Conservation (phyloP, 495 filamentous ascomycete species). For the Podospora australis region DNA sequence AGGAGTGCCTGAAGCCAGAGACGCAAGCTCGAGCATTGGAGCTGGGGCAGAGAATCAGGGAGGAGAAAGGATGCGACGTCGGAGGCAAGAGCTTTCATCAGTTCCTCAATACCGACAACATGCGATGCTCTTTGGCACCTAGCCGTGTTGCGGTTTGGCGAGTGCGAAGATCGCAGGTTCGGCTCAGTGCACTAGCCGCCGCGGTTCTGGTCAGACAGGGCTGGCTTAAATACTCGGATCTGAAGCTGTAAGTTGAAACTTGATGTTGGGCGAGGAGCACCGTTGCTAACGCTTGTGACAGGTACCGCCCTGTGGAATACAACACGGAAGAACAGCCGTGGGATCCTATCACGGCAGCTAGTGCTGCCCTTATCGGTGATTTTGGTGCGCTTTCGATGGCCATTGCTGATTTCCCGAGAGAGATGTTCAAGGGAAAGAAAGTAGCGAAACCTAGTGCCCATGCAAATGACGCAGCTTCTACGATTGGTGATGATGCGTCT, state of each 20-base stretch:
- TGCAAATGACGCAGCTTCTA: background rate
- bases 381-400: conserved; percentile 71
- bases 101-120: conserved; percentile 50
- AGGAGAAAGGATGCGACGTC: conserved; percentile 57
- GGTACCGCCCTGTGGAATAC: conserved; percentile 62
- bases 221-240: conserved; percentile 52
- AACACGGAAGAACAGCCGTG: conserved; percentile 65
- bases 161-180: conserved; percentile 54
- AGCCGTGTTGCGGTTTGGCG: conserved; percentile 64
- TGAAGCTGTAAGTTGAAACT: conserved; percentile 54
- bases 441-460: conserved; percentile 21
- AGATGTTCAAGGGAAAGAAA: conserved; percentile 51
- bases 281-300: conserved; percentile 27
- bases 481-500: background rate
- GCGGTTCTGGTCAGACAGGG: conserved; percentile 57
- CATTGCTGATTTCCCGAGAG: conserved; percentile 71
- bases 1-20: conserved; percentile 49
- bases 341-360: conserved; percentile 65
- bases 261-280: background rate
- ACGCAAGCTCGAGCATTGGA: conserved; percentile 50
- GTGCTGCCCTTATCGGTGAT: conserved; percentile 69
- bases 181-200: conserved; percentile 64
- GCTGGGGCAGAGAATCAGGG: conserved; percentile 53
- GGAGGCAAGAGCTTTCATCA: conserved; percentile 66
- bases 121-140: conserved; percentile 61